Evolutionary conservation across 176 grass and related monocot species (phyloP).

Genomic region (Eragrostis nindensis): DNA sequence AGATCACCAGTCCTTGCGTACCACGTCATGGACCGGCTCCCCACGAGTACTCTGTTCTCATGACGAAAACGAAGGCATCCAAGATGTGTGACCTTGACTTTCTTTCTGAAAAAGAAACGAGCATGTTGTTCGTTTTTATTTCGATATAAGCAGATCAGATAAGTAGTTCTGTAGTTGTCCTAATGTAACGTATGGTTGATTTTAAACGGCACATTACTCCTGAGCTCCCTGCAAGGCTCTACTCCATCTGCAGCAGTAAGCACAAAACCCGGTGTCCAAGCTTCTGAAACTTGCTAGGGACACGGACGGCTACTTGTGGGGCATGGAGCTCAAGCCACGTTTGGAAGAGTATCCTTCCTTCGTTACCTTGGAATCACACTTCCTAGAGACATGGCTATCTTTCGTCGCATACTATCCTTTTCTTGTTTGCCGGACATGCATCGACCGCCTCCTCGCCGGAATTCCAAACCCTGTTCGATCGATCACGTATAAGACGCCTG

Average conservation of each 20-base stretch:
- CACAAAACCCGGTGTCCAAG: background rate
- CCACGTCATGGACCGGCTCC: background rate
- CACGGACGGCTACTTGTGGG: background rate
- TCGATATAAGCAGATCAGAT: too few relatives aligned
- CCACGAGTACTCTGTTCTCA: background rate
- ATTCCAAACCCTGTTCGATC: background rate
- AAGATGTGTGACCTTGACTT: background rate
- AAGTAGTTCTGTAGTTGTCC: too few relatives aligned
- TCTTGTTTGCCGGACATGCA: slow-evolving; percentile 47
- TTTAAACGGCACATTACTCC: too few relatives aligned
- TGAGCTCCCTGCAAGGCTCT: too few relatives aligned
- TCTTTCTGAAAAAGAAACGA: background rate
- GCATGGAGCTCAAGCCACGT: slow-evolving; percentile 21
- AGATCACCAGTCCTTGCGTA: background rate
- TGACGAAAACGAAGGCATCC: background rate
- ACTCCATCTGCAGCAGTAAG: background rate
- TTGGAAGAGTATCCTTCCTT: slow-evolving; percentile 53
- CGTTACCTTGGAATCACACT: slow-evolving; percentile 34
- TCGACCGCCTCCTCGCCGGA: slow-evolving; percentile 11
- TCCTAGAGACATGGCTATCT: slow-evolving; percentile 48
- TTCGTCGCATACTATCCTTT: slow-evolving; percentile 72
- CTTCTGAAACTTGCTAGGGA: background rate
- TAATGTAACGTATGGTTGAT: too few relatives aligned
- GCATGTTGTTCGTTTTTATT: too few relatives aligned
- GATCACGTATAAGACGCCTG: slow-evolving; percentile 19